phyloP scores from a whole-genome alignment of 768 basidiomycete species.

The Macrolepiota fuliginosa region DNA sequence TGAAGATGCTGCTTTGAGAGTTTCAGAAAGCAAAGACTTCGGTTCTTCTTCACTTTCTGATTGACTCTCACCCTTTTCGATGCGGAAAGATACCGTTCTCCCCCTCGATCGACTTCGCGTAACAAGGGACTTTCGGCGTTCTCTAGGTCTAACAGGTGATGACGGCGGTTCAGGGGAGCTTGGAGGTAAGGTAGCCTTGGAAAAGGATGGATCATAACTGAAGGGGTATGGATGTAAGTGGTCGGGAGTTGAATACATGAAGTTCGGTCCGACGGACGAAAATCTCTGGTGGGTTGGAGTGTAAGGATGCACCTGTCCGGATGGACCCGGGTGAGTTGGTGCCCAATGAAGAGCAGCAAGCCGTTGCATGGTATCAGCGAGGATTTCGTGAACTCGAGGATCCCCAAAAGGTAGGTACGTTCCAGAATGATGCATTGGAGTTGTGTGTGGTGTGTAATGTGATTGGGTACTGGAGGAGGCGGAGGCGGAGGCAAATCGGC shows the following conservation, averaged over 20 bases:
- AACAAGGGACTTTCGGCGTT: slow-evolving; percentile 35
- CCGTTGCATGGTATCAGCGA: slow-evolving; percentile 43
- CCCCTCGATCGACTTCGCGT: slow-evolving; percentile 52
- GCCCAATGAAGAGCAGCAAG: slow-evolving; percentile 34
- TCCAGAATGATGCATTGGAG: slow-evolving; percentile 19
- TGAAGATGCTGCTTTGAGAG: slow-evolving; percentile 1
- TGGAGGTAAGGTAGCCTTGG: slow-evolving; percentile 48
- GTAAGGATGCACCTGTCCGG: slow-evolving; percentile 18
- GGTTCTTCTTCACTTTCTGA: slow-evolving; percentile 15
- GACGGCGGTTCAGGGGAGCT: slow-evolving; percentile 46
- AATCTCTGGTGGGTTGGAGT: slow-evolving; percentile 6
- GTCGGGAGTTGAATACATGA: slow-evolving; percentile 15
- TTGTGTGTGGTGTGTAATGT: slow-evolving; percentile 16
- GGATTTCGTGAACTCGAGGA: slow-evolving; percentile 38
- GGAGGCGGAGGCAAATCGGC: slow-evolving; percentile 18
- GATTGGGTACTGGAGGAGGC: slow-evolving; percentile 20
- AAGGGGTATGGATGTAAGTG: slow-evolving; percentile 18
- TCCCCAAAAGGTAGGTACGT: slow-evolving; percentile 34
- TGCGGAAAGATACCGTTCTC: slow-evolving; percentile 54
- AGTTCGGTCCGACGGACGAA: slow-evolving; percentile 6
- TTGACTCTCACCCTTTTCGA: slow-evolving; percentile 28
- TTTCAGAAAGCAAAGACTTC: slow-evolving; percentile 6
- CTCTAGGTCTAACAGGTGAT: slow-evolving; percentile 29
- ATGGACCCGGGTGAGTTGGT: slow-evolving; percentile 20
- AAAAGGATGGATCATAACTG: slow-evolving; percentile 43